phyloP scores from a whole-genome alignment of 371 early-diverging fungal species.

The Mortierella sp. region DNA sequence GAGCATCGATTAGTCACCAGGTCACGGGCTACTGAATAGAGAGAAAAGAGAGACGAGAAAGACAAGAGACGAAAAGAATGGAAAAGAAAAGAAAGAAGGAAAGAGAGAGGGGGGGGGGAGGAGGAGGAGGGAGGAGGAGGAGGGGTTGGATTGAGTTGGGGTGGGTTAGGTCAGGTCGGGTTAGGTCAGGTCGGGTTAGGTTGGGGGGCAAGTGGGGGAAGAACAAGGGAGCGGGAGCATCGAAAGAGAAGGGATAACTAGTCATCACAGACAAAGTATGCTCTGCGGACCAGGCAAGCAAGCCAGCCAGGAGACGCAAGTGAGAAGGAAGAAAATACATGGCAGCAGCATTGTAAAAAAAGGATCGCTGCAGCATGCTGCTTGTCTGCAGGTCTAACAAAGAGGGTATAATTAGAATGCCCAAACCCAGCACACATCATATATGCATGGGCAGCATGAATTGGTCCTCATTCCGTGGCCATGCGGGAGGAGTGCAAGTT shows the following conservation, averaged over 20 bases:
- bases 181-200: no score
- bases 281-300: no score
- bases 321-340: neutral
- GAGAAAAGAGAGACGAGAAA: neutral
- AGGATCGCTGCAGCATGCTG: neutral
- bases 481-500: neutral
- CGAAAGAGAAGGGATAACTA: no score
- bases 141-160: no score
- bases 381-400: neutral
- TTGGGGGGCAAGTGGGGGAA: no score
- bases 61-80: conserved; percentile 13
- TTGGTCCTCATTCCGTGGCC: neutral
- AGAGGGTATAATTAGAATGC: neutral
- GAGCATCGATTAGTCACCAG: neutral
- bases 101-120: neutral
- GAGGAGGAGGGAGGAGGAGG: no score
- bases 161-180: no score
- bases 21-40: neutral
- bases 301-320: no score
- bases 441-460: no score
- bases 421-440: no score
- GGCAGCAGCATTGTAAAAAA: neutral
- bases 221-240: no score
- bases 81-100: conserved; percentile 2
- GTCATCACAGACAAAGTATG: no score